Evolutionary conservation across 208 protist genomes (phyloP), one percentile per base, ranked within the genome.

Genomic region (Vickermania ingenoplastis): DNA sequence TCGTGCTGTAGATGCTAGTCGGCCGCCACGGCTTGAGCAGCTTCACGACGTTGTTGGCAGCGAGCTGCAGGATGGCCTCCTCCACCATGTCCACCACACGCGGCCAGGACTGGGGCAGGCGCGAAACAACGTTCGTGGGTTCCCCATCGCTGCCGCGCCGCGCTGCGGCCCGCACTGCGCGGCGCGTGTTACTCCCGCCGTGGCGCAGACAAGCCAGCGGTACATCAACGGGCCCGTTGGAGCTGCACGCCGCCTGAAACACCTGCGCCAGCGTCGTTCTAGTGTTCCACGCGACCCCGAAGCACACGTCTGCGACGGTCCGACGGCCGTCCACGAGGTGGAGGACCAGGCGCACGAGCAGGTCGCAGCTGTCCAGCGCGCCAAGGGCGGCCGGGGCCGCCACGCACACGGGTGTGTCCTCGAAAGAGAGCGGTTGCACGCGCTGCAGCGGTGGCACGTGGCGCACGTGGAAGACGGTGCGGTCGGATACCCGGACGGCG

Each of bases 1-100:
- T 83, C 13, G 69, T 73, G 25, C 49, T 66, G 59, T 83, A 89
- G 17, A 69, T 70, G 24, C 73, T 81, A 1, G 61, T n/a, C 23
- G 73, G 45, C 0, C 63, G 68, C 69, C 73, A 83, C 2, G 70
- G 75, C 31, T 62, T 54, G 26, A 86, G 67, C 17, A 86, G 64
- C 17, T 74, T 63, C 13, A 88, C 63, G 22, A 80, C 71, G 61
- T 81, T 73, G 48, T 70, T 66, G 36, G 64, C 58, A 62, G 84
- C 76, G 30, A 88, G 60, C 55, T 91, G 84, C 27, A 79, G 78
- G 29, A 91, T 55, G 0, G 84, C 84, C 57, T 91, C 84, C 14
- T 75, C 61, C 5, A 88, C 79, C 11, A 76, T 72, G 48, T 52
- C 41, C 23, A 71, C 48, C 45, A 77, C 60, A 41, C 65, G 67